Base-by-base conservation (phyloP, 2,329 filamentous ascomycete species). In the Torrubiella hemipterigena region DNA sequence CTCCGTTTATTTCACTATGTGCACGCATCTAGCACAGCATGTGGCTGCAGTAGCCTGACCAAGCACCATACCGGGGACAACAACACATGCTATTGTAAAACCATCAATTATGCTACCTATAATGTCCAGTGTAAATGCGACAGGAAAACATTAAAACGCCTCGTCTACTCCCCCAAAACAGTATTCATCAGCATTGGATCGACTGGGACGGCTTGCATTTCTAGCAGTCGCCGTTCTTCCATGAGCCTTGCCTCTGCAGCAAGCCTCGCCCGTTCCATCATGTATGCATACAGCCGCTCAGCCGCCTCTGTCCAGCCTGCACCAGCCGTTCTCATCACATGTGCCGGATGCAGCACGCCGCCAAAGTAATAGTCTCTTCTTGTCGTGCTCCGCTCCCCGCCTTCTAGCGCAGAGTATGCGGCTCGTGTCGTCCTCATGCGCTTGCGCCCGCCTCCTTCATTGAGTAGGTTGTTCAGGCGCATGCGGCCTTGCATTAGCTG, bases 381-480 rank as follows among this genome's bases (percentile, higher is more conserved):
- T 7, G 77, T 82, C 3, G 60, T 72, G 18, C 67, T 65, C 38
- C 84, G 70, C 32, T 70, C 64, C 2, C 81, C 78, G 11, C 82
- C 82, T 49, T 91, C 84, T 1, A 87, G 58, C 1, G 85, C 85
- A 21, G 81, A 82, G 33, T 80, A 69, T 29, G 81, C 81, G 29
- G 79, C 74, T 32, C 84, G 62, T 0, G 85, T 93, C 3, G 69
- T 86, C 16, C 84, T 63, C 48, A 73, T 65, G 12, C 76, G 65
- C 48, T 63, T 67, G 14, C 43, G 41, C 29, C 43, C 48, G 11
- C 67, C 69, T 6, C 69, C 70, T 39, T 77, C 69, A 31, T 69
- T 73, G 10, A 82, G 55, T 2, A 85, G 52, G 32, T 64, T 73
- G 40, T 73, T 74, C 8, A 82, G 54, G 13, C 68, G 67, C 7